phyloP scores from a whole-genome alignment of 139 green algal species.

The Chlamydomonas incerta region DNA sequence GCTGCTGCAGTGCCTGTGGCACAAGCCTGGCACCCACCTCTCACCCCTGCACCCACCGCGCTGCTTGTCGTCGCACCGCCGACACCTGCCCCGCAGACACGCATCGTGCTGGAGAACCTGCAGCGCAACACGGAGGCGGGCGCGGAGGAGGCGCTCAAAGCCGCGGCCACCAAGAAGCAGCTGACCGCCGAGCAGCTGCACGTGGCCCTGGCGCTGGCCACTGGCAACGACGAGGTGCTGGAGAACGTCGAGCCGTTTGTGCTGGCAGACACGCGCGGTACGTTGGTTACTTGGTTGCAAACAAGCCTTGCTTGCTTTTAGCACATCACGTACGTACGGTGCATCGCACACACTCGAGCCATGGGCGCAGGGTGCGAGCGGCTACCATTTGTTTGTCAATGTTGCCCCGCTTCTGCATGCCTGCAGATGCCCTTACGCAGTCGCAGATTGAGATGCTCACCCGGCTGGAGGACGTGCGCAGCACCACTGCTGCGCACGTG shows the following conservation, averaged over 20 bases:
- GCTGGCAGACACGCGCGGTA: neutral
- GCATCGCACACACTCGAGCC: too few species aligned
- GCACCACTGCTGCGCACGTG: neutral
- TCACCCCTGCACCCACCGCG: too few species aligned
- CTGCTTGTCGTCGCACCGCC: too few species aligned
- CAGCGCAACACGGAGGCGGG: slow-evolving; percentile 12
- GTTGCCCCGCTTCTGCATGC: too few species aligned
- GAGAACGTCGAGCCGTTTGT: neutral
- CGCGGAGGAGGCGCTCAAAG: slow-evolving; percentile 7
- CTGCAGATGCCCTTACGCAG: slow-evolving; percentile 23
- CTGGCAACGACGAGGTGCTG: neutral
- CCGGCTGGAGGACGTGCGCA: slow-evolving; percentile 31
- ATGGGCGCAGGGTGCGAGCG: too few species aligned
- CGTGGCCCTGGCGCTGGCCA: slow-evolving; percentile 30
- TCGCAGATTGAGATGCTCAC: slow-evolving; percentile 29
- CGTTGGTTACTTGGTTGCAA: too few species aligned
- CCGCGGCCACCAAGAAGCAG: neutral
- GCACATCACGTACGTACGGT: too few species aligned
- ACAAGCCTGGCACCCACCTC: too few species aligned
- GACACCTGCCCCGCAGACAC: neutral
- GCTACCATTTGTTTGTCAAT: too few species aligned
- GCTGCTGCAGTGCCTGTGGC: too few species aligned
- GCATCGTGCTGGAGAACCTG: slow-evolving; percentile 72
- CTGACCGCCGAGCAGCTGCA: slow-evolving; percentile 33
- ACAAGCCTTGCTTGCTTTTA: too few species aligned